Conservation (phyloP, 2,329 filamentous ascomycete genomes). For the Mycosphaerelloides madeirae region DNA sequence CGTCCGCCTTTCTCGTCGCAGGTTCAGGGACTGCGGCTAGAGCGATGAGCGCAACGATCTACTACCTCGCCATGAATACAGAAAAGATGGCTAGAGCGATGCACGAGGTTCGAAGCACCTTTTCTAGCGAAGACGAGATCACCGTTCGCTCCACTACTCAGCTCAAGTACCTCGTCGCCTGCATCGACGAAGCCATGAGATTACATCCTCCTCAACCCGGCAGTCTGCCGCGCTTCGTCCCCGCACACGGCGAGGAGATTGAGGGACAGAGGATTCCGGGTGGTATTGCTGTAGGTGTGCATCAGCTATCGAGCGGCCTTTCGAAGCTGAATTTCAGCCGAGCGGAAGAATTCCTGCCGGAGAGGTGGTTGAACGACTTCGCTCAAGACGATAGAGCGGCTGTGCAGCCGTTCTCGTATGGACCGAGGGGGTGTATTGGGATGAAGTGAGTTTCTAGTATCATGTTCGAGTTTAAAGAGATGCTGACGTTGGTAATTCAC, state of each 20-base stretch:
- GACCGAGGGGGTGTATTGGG: constrained; percentile 9
- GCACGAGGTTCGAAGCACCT: too few relatives aligned
- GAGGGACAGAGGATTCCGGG: constrained; percentile 12
- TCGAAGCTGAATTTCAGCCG: constrained; percentile 6
- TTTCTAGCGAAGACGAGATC: too few relatives aligned
- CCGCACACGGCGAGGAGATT: constrained; percentile 6
- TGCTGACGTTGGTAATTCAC: too few relatives aligned
- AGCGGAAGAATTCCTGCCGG: constrained; percentile 5
- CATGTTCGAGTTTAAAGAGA: too few relatives aligned
- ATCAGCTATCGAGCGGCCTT: constrained; percentile 3
- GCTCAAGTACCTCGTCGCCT: constrained; percentile 5
- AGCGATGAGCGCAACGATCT: too few relatives aligned
- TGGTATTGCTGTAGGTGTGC: constrained; percentile 11
- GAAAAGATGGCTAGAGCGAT: too few relatives aligned
- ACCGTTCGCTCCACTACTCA: constrained; percentile 4
- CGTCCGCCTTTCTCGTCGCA: too few relatives aligned
- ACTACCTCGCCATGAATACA: too few relatives aligned
- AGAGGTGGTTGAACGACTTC: constrained; percentile 20
- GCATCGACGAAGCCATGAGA: constrained; percentile 9
- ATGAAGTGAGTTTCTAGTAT: constrained; percentile 4
- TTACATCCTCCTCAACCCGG: constrained; percentile 5
- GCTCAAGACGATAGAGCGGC: constrained; percentile 24
- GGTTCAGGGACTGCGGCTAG: too few relatives aligned
- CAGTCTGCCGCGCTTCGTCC: constrained; percentile 1
- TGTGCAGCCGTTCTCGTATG: constrained; percentile 23